Evolutionary conservation across 495 filamentous ascomycete genomes (phyloP).

Genomic region (Cercophora scortea): DNA sequence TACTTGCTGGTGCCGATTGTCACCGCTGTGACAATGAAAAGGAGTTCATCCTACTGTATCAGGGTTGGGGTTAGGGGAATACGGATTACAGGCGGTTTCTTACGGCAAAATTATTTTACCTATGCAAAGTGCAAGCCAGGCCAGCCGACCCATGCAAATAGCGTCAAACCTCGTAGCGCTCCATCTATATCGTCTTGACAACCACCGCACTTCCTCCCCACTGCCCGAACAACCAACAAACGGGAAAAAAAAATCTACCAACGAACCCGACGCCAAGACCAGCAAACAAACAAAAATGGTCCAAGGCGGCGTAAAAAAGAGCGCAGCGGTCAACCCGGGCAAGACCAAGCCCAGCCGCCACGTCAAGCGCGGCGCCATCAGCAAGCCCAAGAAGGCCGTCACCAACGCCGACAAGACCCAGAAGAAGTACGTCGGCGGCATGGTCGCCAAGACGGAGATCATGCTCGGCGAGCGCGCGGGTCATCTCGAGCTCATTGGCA

Average conservation of each 20-base stretch:
- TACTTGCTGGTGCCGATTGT: too few species aligned
- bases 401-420: conserved; percentile 33
- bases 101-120: too few species aligned
- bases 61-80: too few species aligned
- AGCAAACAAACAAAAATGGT: conserved; percentile 30
- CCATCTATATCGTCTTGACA: too few species aligned
- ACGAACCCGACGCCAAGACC: too few species aligned
- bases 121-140: too few species aligned
- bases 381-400: conserved; percentile 30
- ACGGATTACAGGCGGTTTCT: too few species aligned
- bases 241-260: neutral
- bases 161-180: too few species aligned
- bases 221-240: neutral
- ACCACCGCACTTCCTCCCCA: too few species aligned
- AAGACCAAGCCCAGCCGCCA: conserved; percentile 15
- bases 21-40: too few species aligned
- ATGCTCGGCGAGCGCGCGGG: conserved; percentile 40
- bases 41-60: too few species aligned
- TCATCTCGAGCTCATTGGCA: conserved; percentile 41
- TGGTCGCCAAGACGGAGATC: conserved; percentile 36
- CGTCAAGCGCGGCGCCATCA: neutral
- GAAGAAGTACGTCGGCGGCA: conserved; percentile 33
- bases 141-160: too few species aligned
- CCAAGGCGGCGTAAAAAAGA: conserved; percentile 37
- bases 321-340: conserved; percentile 17